Conservation (phyloP, 768 basidiomycete species). For the Podaxis sp. region DNA sequence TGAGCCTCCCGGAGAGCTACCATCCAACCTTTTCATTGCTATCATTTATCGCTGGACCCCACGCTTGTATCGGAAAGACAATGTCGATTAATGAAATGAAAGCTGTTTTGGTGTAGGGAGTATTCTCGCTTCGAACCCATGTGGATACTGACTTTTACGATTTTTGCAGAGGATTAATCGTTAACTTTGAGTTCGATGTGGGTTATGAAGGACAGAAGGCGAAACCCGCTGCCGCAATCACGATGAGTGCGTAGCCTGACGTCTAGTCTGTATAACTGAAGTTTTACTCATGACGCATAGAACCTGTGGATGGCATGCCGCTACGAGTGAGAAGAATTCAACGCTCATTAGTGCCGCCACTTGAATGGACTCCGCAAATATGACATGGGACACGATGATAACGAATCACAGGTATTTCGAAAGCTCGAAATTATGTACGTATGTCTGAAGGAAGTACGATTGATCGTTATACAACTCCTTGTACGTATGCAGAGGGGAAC, state of each 20-base stretch:
- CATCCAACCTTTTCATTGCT: conserved; percentile 37
- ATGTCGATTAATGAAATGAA: conserved; percentile 52
- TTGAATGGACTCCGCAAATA: background rate
- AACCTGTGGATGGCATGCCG: conserved; percentile 37
- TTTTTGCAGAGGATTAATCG: conserved; percentile 31
- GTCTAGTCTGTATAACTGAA: background rate
- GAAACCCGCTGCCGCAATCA: conserved; percentile 32
- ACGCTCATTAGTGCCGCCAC: background rate
- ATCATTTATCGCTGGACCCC: conserved; percentile 45
- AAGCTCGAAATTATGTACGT: no score
- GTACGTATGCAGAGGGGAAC: no score
- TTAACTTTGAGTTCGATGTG: conserved; percentile 42
- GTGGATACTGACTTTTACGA: background rate
- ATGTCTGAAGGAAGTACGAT: no score
- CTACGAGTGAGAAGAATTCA: conserved; percentile 27
- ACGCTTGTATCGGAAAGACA: conserved; percentile 47
- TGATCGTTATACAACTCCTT: no score
- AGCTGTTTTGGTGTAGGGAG: conserved; percentile 38
- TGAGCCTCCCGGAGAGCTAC: conserved; percentile 35
- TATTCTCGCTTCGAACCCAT: background rate
- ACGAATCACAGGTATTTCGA: no score
- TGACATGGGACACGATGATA: background rate
- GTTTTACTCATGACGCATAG: conserved; percentile 14
- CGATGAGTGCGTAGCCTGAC: conserved; percentile 40
- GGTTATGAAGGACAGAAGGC: conserved; percentile 36